These are phyloP conservation scores for Aspergillus ibericus DNA, from an alignment of 2,329 filamentous ascomycete genomes.

Conservation along the genomic window DNA sequence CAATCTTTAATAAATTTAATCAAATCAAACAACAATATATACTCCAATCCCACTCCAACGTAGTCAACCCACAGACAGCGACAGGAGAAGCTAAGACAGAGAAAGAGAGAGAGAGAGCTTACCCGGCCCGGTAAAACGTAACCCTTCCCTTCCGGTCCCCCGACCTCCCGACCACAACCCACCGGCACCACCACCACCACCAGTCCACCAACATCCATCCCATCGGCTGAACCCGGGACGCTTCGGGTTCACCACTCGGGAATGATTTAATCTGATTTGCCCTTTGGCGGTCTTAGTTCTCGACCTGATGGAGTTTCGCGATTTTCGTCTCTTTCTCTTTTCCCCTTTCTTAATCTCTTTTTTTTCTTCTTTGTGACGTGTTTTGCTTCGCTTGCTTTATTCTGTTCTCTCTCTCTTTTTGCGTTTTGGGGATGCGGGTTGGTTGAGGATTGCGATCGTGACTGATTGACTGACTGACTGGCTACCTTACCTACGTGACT, in stretches of 20 bases:
- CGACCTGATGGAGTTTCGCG: slow-evolving; percentile 2
- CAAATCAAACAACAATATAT: too few relatives aligned
- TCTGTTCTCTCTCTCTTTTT: too few relatives aligned
- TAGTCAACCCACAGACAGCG: background rate
- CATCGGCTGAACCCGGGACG: slow-evolving; percentile 26
- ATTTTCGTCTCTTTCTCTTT: slow-evolving; percentile 8
- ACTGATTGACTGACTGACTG: background rate
- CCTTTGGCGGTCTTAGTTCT: slow-evolving; percentile 4
- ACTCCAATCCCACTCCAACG: background rate
- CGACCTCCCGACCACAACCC: too few relatives aligned
- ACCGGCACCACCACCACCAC: too few relatives aligned
- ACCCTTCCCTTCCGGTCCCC: too few relatives aligned
- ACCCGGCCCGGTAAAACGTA: background rate
- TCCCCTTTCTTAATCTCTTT: background rate
- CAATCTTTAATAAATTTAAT: background rate
- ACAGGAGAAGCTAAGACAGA: too few relatives aligned
- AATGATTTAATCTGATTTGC: slow-evolving; percentile 17
- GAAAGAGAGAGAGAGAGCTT: background rate
- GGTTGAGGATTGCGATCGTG: too few relatives aligned
- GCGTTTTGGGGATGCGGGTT: too few relatives aligned
- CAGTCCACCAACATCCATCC: too few relatives aligned
- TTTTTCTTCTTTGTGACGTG: background rate
- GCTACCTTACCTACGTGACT: too few relatives aligned
- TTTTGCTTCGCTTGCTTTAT: background rate
- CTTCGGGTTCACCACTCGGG: slow-evolving; percentile 10